Evolutionary conservation across 257 asterid species (phyloP).

Genomic region (Solanum paucissectum): DNA sequence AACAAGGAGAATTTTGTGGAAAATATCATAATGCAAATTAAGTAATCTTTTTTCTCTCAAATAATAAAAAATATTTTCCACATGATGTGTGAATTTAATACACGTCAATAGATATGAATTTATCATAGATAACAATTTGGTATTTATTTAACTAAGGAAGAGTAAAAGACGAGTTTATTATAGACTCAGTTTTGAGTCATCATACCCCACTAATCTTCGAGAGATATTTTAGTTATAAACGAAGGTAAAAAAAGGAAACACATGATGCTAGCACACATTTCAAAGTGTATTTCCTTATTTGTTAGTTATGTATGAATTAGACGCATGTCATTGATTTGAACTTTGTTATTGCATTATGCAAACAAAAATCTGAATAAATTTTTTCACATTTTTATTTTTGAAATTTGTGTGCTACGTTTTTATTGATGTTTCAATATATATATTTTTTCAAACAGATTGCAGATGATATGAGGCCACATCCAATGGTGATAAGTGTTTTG

Average conservation of each 20-base stretch:
- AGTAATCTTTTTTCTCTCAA: not conserved
- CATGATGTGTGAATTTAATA: not conserved
- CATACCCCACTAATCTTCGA: not conserved
- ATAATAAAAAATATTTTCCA: not conserved
- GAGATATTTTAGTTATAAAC: not conserved
- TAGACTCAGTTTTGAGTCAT: not conserved
- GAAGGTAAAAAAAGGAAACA: not conserved
- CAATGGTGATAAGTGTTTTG: conserved; percentile 40
- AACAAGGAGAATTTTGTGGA: not conserved
- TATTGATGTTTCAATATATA: not conserved
- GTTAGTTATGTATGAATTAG: not conserved
- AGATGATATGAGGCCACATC: conserved; percentile 57
- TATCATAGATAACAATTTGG: not conserved
- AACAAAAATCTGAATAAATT: not conserved
- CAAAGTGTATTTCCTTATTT: not conserved
- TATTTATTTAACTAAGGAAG: not conserved
- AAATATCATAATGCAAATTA: not conserved
- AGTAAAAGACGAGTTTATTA: not conserved
- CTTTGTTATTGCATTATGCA: not conserved
- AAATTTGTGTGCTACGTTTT: not conserved
- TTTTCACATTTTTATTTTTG: not conserved
- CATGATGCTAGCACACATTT: not conserved
- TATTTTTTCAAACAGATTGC: conserved; percentile 44
- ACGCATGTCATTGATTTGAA: not conserved
- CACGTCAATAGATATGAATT: not conserved